phyloP scores from a whole-genome alignment of 164 flowering plant species.

The Akebia trifoliata region DNA sequence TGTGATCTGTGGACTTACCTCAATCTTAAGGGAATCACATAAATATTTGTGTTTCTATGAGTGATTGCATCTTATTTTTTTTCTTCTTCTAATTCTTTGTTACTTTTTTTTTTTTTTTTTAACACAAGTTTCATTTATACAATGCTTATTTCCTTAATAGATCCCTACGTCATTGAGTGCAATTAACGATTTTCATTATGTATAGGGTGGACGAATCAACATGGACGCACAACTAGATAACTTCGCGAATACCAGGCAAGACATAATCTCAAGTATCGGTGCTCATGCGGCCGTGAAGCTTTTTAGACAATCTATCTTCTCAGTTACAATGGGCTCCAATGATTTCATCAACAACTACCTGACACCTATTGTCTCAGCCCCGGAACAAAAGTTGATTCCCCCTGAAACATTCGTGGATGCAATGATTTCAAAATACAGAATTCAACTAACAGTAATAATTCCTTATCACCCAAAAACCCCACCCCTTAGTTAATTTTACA shows the following conservation, averaged over 20 bases:
- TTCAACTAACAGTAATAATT: conserved; percentile 51
- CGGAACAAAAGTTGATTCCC: conserved; percentile 33
- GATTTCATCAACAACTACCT: conserved; percentile 75
- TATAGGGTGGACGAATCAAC: conserved; percentile 59
- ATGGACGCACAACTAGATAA: conserved; percentile 68
- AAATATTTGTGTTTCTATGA: too few species aligned
- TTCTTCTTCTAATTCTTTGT: too few species aligned
- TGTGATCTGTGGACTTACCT: too few species aligned
- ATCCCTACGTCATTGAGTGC: too few species aligned
- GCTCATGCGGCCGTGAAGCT: conserved; percentile 33
- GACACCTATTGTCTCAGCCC: conserved; percentile 33
- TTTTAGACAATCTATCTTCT: conserved; percentile 38
- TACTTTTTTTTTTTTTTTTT: too few species aligned
- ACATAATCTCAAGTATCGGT: conserved; percentile 45
- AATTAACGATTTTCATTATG: not conserved
- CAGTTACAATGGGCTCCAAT: conserved; percentile 66
- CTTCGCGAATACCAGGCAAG: conserved; percentile 66
- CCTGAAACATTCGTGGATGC: conserved; percentile 42
- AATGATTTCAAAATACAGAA: conserved; percentile 50
- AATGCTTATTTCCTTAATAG: too few species aligned
- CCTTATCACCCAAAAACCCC: not conserved
- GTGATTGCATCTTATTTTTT: too few species aligned
- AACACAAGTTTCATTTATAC: too few species aligned
- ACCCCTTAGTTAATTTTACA: not conserved
- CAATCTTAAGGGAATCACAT: too few species aligned